Evolutionary conservation across 208 protist species (phyloP).

Genomic region (Acanthamoeba castellanii): DNA sequence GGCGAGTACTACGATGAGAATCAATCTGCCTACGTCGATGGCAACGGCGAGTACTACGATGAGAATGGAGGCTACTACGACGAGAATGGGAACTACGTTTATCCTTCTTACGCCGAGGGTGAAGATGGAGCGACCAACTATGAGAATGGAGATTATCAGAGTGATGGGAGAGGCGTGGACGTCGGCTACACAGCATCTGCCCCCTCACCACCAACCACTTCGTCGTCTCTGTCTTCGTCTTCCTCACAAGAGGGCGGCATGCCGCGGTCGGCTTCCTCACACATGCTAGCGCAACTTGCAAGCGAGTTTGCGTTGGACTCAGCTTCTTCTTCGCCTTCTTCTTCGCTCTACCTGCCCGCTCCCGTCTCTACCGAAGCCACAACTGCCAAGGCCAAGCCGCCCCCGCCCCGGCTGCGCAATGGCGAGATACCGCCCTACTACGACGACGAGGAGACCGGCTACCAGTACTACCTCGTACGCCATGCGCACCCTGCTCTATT

Average conservation of each 20-base stretch:
- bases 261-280: neutral
- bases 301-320: neutral
- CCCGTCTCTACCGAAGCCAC: neutral
- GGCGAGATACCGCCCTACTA: constrained; percentile 62
- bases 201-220: neutral
- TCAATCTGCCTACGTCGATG: neutral
- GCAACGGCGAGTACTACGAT: constrained; percentile 13
- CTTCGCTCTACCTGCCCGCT: neutral
- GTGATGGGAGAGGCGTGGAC: neutral
- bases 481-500: neutral
- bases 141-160: neutral
- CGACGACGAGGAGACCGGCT: constrained; percentile 63
- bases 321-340: neutral
- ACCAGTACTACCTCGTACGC: constrained; percentile 67
- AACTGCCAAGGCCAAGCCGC: neutral
- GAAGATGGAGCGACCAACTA: neutral
- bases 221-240: neutral
- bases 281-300: neutral
- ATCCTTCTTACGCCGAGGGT: neutral
- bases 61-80: constrained; percentile 27
- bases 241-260: neutral
- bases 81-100: constrained; percentile 46
- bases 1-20: neutral
- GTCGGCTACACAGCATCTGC: neutral
- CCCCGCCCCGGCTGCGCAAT: constrained; percentile 33